Base-by-base conservation (phyloP, 805 yeast species). In the Candida cerambycidarum region DNA sequence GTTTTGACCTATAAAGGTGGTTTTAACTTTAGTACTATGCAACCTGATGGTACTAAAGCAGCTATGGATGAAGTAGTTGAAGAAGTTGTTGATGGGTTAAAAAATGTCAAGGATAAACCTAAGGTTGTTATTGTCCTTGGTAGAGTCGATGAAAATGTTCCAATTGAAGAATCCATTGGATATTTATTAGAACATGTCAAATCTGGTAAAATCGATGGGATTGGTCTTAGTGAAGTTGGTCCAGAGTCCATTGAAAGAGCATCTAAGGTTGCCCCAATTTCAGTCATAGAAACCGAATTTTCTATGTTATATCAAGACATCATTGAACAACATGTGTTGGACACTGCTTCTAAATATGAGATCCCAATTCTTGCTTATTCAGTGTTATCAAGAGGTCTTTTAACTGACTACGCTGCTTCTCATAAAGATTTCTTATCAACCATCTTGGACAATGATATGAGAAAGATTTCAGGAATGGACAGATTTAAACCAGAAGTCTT, bases 361-460 rank as follows among this genome's bases (percentile, higher is more conserved):
- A 76, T 89, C 43, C 84, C 93, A 11, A 68, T 87, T 23, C 69
- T 87, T 44, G 86, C 89, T 18, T 89, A 89, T 63, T 84, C 95
- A 23, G 97, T 97, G 23, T 70, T 89, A 42, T 83, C 89, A 8
- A 75, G 86, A 54, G 97, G 96, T 1, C 67, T 83, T 46, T 71
- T 89, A 42, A 82, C 92, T 3, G 95, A 93, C 43, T 48, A 55
- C 25, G 62, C 81, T 41, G 78, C 63, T 18, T 61, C 73, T 5
- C 23, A n/a, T 4, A 46, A 57, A 12, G 60, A 63, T 16, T 44
- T 33, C 31, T 24, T 44, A 7, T n/a, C n/a, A 10, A 30, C 34
- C 12, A 13, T 47, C 10, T n/a, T 11, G 1, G 29, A 35, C 4
- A 29, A 28, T 16, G 44, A 39, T 33, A 13, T 39, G 9, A 43